These are phyloP conservation scores for Microdochium paspali DNA, from an alignment of 2,329 filamentous ascomycete species.

Conservation along the genomic window DNA sequence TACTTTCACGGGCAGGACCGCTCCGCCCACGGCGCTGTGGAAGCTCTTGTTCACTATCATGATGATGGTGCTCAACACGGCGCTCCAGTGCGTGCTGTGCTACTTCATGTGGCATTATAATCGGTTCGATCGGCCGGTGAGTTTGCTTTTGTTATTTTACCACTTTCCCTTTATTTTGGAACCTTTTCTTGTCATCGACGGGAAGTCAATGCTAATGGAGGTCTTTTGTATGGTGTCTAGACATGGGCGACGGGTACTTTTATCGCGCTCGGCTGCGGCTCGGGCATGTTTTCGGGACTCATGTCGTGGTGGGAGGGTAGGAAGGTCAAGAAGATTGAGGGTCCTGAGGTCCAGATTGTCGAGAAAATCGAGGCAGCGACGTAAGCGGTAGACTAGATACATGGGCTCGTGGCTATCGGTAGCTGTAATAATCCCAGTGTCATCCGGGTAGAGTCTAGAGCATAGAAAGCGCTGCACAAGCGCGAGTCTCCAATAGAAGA, in stretches of 20 bases:
- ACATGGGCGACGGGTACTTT: constrained; percentile 14
- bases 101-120: constrained; percentile 16
- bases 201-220: not conserved
- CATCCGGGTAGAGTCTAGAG: no score
- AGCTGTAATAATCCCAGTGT: no score
- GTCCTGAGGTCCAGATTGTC: constrained; percentile 10
- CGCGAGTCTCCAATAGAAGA: no score
- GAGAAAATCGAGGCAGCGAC: constrained; percentile 1
- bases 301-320: constrained; percentile 16
- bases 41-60: constrained; percentile 13
- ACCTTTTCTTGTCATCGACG: not conserved
- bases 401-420: no score
- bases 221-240: not conserved
- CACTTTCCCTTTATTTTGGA: not conserved
- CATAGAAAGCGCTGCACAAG: no score
- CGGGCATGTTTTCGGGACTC: constrained; percentile 13
- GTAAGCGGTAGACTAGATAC: no score
- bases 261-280: constrained; percentile 13
- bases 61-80: constrained; percentile 15
- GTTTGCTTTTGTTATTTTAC: constrained; percentile 1
- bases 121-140: constrained; percentile 12
- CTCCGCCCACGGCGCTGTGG: constrained; percentile 13
- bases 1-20: constrained; percentile 9
- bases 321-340: constrained; percentile 15
- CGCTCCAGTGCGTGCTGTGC: constrained; percentile 12